Base-by-base conservation (phyloP, 2,329 filamentous ascomycete genomes). In the Colletotrichum orchidophilum region DNA sequence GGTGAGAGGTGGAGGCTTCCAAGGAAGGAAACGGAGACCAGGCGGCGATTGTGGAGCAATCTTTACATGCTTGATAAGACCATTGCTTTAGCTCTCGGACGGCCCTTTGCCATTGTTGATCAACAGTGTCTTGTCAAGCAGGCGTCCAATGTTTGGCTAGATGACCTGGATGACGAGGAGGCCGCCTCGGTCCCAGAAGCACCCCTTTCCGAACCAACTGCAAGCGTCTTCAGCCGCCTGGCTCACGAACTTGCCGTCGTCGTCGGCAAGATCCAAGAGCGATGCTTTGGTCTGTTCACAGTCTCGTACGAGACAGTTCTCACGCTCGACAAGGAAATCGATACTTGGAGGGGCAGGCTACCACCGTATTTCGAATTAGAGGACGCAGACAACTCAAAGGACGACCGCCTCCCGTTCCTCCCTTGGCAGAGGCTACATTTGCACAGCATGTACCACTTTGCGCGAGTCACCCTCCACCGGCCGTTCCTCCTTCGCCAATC, bases 371-470 rank as follows among this genome's bases (percentile, higher is more conserved):
- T 82, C 54, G 72, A 75, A 1, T 75, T 83, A 18, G 75, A 79
- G 6, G 73, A 78, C 29, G 72, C 81, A 1, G 80, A 82, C 55
- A 69, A 72, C 2, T 78, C 77, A 2, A 75, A 77, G 26, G 82
- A 83, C 66, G 65, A 57, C 1, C 49, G 35, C 0, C 74, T 76
- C 5, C 73, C 76, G 2, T 83, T 78, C 54, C 67, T 83, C 0
- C 73, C 70, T 6, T 83, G 81, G 81, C 79, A 83, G 49, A 75
- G 82, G 3, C 76, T 81, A 6, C 79, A 82, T 66, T 76, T 83
- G 3, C 82, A 83, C 70, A 80, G 78, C 21, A 77, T 78, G 60
- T 83, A 81, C 60, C 80, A 83, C 66, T 84, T 83, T 61, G 78
- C 81, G 4, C 74, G 81, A 29, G 80, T 83, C 42, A 83, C 81